Base-by-base conservation (phyloP, 805 yeast genomes). In the Saccharomycopsis synnaedendra region DNA sequence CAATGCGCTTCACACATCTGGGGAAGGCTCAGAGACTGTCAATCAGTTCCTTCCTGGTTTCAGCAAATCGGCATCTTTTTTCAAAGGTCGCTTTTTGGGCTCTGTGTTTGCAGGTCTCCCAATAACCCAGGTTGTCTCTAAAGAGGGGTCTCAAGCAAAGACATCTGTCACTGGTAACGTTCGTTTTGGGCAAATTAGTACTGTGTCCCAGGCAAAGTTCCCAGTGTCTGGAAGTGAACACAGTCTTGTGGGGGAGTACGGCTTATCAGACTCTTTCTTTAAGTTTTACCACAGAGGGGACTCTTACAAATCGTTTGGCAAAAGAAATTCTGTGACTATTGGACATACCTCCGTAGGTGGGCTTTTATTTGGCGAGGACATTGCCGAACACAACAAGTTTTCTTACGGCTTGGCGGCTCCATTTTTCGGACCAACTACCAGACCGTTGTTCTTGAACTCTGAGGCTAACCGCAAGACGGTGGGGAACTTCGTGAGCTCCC, bases 231-330 rank as follows among this genome's bases (percentile, higher is more conserved):
- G 53, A 2, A 32, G 34, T 31, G 9, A 39, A 32, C 9, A 29
- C 6, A 30, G 32, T n/a, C 28, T 44, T 37, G 28, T 34, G 19
- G 41, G 39, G 11, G 19, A 19, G 19, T 19, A 19, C 19, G 19
- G 19, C 19, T 19, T 19, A 19, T 19, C 19, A 19, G 19, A 19
- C 19, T 19, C 19, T 19, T 46, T 44, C 41, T 43, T 42, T 40
- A 50, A 50, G 41, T 35, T 33, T 7, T 30, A 43, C 4, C 33
- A 41, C 5, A 40, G 9, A 7, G 40, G 11, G 3, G 45, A 50
- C 32, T 43, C 35, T n/a, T 50, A 36, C 39, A 11, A 19, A 7
- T 40, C 46, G 10, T 40, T 50, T 32, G 42, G 42, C 29, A 27
- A 32, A 31, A 19, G 19, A 10, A 33, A 44, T 11, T 33, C 36